Percentiles rank a stretch among this genome's conserved stretches.
phyloP scores from a whole-genome alignment of 768 basidiomycete genomes.

The Postia placenta region DNA sequence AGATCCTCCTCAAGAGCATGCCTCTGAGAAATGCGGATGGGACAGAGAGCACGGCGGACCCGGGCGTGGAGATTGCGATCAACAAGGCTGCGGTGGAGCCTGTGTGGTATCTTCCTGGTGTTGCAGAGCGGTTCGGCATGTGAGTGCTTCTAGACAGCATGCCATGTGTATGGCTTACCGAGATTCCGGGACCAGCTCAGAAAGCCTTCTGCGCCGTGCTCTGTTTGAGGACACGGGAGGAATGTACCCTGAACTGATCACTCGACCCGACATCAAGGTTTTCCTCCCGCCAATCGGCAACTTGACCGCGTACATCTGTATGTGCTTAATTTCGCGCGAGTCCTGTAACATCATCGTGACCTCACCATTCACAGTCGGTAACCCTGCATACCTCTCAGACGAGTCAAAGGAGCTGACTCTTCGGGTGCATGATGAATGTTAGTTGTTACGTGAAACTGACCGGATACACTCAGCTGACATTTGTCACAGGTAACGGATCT shows the following conservation, averaged over 20 bases:
- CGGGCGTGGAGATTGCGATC: constrained; percentile 84
- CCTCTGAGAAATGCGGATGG: constrained; percentile 64
- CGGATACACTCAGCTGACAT: background rate
- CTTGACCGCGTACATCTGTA: constrained; percentile 88
- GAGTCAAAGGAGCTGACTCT: constrained; percentile 75
- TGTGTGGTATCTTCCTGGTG: constrained; percentile 92
- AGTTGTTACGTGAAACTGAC: background rate
- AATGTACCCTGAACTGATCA: constrained; percentile 94
- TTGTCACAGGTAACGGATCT: constrained; percentile 75
- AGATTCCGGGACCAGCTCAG: no score
- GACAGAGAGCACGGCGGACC: constrained; percentile 43
- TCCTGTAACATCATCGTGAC: background rate
- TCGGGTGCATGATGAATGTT: constrained; percentile 92
- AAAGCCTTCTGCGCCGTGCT: constrained; percentile 78
- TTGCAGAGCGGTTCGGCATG: constrained; percentile 94
- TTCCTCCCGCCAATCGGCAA: constrained; percentile 95
- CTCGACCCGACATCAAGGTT: constrained; percentile 90
- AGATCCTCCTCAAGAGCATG: constrained; percentile 65
- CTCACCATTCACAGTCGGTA: constrained; percentile 53
- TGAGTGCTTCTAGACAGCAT: constrained; percentile 31
- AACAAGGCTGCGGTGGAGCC: constrained; percentile 95
- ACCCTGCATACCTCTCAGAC: constrained; percentile 72
- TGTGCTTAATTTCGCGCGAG: constrained; percentile 14
- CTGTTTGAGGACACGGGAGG: constrained; percentile 96
- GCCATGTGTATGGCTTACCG: no score